These are phyloP conservation scores for Mariannaea sp. DNA, from an alignment of 2,329 filamentous ascomycete species.

Conservation along the genomic window DNA sequence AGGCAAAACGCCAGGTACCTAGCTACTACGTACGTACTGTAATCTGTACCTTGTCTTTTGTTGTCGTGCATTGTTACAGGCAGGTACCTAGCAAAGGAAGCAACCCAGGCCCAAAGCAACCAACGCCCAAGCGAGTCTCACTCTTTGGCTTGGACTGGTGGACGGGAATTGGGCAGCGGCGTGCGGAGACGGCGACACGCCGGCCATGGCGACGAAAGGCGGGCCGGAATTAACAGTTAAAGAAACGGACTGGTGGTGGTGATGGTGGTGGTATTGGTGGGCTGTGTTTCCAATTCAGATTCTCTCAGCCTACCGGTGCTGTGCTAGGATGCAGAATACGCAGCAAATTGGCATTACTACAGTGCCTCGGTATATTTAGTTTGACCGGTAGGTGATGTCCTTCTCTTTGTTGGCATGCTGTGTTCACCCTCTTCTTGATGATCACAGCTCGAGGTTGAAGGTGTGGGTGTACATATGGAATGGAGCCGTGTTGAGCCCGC, in stretches of 20 bases:
- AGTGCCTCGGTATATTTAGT: too few relatives aligned
- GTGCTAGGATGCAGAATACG: neutral
- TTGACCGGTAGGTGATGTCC: too few relatives aligned
- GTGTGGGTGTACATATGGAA: neutral
- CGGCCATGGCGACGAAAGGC: slow-evolving; percentile 7
- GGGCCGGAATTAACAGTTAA: slow-evolving; percentile 1
- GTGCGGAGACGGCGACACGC: neutral
- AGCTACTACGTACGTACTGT: too few relatives aligned
- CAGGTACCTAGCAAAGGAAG: too few relatives aligned
- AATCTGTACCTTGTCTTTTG: too few relatives aligned
- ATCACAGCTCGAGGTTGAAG: slow-evolving; percentile 1
- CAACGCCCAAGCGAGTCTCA: slow-evolving; percentile 8
- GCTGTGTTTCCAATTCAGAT: neutral
- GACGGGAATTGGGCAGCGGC: slow-evolving; percentile 9
- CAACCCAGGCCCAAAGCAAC: neutral
- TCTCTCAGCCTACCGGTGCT: neutral
- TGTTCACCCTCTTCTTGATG: neutral
- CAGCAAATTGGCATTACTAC: too few relatives aligned
- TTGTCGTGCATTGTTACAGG: too few relatives aligned
- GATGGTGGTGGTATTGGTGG: too few relatives aligned
- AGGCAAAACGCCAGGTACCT: too few relatives aligned
- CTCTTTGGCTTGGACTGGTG: slow-evolving; percentile 4
- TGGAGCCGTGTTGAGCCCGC: too few relatives aligned
- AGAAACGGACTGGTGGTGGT: slow-evolving; percentile 5
- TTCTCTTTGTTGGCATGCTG: neutral